A percentile compares a stretch with the other conserved stretches of the same genome.
Conservation (phyloP, 2,329 filamentous ascomycete species). For the Seiridium cupressi region DNA sequence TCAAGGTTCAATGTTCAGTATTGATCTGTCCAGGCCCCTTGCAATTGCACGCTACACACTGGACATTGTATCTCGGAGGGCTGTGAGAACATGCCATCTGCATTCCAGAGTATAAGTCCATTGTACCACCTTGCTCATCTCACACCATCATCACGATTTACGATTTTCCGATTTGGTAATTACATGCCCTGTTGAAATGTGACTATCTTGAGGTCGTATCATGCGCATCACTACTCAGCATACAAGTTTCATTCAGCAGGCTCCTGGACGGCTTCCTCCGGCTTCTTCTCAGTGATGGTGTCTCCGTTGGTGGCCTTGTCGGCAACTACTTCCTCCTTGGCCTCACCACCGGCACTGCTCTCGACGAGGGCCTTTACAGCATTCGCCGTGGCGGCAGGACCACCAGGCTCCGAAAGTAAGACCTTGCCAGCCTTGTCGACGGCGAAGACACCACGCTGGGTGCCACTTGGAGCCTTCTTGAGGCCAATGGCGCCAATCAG, state of each 20-base stretch:
- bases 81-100: too few relatives aligned
- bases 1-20: too few relatives aligned
- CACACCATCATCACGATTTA: too few relatives aligned
- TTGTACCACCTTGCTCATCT: too few relatives aligned
- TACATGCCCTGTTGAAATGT: too few relatives aligned
- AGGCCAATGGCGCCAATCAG: slow-evolving; percentile 87
- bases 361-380: slow-evolving; percentile 70
- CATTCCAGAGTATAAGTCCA: too few relatives aligned
- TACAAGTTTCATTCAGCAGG: not conserved
- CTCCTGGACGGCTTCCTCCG: slow-evolving; percentile 39
- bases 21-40: too few relatives aligned
- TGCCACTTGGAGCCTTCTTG: slow-evolving; percentile 80
- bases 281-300: slow-evolving; percentile 31
- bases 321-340: slow-evolving; percentile 15
- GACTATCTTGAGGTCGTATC: too few relatives aligned
- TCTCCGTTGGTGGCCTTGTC: slow-evolving; percentile 24
- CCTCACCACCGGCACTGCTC: slow-evolving; percentile 22
- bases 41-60: too few relatives aligned
- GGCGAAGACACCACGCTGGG: slow-evolving; percentile 83
- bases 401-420: slow-evolving; percentile 70
- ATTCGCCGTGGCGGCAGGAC: slow-evolving; percentile 74
- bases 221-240: too few relatives aligned
- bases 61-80: too few relatives aligned
- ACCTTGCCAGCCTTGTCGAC: slow-evolving; percentile 81
- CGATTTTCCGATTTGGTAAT: too few relatives aligned